phyloP scores from a whole-genome alignment of 257 asterid genomes.

The Nicotiana obtusifolia region DNA sequence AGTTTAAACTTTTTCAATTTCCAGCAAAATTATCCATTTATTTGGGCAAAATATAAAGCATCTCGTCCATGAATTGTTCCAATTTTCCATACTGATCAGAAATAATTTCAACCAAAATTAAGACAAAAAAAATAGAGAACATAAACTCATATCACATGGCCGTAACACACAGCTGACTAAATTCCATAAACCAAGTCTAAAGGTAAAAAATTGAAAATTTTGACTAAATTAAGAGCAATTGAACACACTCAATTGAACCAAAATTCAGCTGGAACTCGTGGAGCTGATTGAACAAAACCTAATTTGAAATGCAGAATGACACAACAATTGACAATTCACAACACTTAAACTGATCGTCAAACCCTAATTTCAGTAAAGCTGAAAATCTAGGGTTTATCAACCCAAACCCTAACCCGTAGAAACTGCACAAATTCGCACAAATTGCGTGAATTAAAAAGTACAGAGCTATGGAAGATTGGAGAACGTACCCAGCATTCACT shows the following conservation, averaged over 20 bases:
- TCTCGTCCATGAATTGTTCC: not conserved
- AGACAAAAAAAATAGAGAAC: too few relatives aligned
- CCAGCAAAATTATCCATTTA: not conserved
- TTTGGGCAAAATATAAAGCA: not conserved
- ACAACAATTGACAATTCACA: constrained; percentile 1
- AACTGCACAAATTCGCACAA: constrained; percentile 12
- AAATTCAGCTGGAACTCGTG: not conserved
- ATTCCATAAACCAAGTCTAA: not conserved
- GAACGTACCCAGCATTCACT: constrained; percentile 40
- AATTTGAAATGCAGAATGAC: constrained; percentile 3
- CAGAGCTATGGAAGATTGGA: not conserved
- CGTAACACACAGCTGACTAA: not conserved
- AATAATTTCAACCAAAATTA: not conserved
- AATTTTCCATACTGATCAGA: not conserved
- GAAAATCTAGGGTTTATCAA: constrained; percentile 46
- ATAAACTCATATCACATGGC: not conserved
- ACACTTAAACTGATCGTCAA: constrained; percentile 22
- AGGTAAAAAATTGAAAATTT: not conserved
- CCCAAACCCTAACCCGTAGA: not conserved
- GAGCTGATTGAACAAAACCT: constrained; percentile 6
- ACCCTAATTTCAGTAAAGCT: constrained; percentile 37
- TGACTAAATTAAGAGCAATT: not conserved
- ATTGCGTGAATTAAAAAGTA: constrained; percentile 7
- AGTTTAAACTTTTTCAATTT: not conserved
- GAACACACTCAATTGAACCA: not conserved